These are phyloP conservation scores for Hericium coralloides DNA, from an alignment of 768 basidiomycete species.

Conservation along the genomic window DNA sequence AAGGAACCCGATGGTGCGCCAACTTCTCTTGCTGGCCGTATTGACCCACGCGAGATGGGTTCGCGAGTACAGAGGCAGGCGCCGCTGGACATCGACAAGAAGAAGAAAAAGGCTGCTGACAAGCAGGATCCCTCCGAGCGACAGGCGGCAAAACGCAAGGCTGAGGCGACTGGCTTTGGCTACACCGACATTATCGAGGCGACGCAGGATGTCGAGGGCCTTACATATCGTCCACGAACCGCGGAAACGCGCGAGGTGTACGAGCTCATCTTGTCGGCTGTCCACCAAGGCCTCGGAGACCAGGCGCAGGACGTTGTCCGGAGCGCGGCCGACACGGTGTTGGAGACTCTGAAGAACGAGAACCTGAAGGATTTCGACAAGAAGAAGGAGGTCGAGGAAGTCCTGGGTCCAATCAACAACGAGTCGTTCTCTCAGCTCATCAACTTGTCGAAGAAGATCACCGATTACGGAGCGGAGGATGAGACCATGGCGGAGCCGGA, in stretches of 20 bases:
- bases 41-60: conserved; percentile 89
- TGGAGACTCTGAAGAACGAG: conserved; percentile 86
- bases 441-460: conserved; percentile 86
- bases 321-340: conserved; percentile 86
- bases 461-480: conserved; percentile 89
- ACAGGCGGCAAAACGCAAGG: conserved; percentile 48
- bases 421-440: conserved; percentile 81
- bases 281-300: conserved; percentile 82
- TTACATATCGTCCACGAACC: conserved; percentile 88
- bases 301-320: conserved; percentile 95
- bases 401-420: conserved; percentile 55
- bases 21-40: conserved; percentile 84
- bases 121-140: conserved; percentile 50
- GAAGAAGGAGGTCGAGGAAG: conserved; percentile 85
- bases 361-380: conserved; percentile 93
- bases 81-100: conserved; percentile 87
- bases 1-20: conserved; percentile 97
- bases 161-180: conserved; percentile 58
- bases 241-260: conserved; percentile 93
- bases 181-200: conserved; percentile 92
- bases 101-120: conserved; percentile 78
- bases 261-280: conserved; percentile 77
- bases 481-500: conserved; percentile 73
- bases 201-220: conserved; percentile 86
- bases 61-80: conserved; percentile 76